These are phyloP conservation scores for Cutaneotrichosporon cavernicola DNA, from an alignment of 1,284 basidiomycete species.

Conservation along the genomic window DNA sequence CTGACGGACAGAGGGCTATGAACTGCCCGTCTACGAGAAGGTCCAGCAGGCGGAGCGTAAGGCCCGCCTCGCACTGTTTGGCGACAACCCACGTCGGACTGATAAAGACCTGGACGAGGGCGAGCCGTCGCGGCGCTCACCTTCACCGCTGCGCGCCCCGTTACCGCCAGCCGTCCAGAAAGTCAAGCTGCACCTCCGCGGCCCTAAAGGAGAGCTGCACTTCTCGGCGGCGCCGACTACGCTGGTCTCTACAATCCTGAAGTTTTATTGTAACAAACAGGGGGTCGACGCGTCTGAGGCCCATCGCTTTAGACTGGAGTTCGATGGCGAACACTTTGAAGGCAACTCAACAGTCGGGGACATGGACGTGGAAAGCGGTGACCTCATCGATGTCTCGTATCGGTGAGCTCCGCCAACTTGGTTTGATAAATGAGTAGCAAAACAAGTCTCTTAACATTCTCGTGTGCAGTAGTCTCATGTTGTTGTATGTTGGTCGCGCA, in stretches of 20 bases:
- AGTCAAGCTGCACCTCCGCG: conserved; percentile 17
- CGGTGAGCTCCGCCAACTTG: background rate
- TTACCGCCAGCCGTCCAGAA: conserved; percentile 1
- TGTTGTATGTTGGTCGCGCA: background rate
- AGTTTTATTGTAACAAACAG: conserved; percentile 28
- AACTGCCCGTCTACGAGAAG: conserved; percentile 32
- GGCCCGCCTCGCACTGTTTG: conserved; percentile 1
- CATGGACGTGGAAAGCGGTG: conserved; percentile 35
- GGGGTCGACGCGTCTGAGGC: conserved; percentile 12
- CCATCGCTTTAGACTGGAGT: conserved; percentile 22
- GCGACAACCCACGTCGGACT: background rate
- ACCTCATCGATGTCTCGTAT: conserved; percentile 30
- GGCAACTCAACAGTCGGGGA: conserved; percentile 26
- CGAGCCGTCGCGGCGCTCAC: background rate
- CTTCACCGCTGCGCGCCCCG: background rate
- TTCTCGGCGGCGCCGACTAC: conserved; percentile 12
- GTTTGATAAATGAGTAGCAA: background rate
- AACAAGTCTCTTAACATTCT: background rate
- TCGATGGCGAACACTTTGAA: conserved; percentile 35
- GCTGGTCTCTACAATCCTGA: conserved; percentile 17
- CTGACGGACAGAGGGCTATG: conserved; percentile 34
- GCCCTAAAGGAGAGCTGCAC: conserved; percentile 14
- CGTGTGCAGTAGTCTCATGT: background rate
- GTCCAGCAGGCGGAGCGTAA: conserved; percentile 20
- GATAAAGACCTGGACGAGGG: background rate